A percentile compares a stretch with the other conserved stretches of the same genome.
Conservation (phyloP, 2,329 filamentous ascomycete species). For the Raffaelea albimanens region DNA sequence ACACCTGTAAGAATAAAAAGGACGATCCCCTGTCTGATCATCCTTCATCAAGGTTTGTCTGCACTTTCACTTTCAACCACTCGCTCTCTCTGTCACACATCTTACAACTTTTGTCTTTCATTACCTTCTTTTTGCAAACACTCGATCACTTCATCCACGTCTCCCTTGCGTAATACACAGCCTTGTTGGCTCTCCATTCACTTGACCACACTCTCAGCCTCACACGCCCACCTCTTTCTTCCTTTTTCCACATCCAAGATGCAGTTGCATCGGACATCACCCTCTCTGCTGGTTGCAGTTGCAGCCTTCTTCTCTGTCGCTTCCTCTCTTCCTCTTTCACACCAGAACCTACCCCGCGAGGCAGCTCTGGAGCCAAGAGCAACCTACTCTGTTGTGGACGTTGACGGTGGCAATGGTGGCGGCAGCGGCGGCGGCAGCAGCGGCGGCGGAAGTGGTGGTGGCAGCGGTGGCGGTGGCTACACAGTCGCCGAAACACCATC, state of each 20-base stretch:
- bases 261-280: constrained; percentile 11
- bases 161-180: background rate
- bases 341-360: constrained; percentile 7
- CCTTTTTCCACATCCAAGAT: constrained; percentile 8
- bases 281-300: constrained; percentile 9
- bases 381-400: constrained; percentile 28
- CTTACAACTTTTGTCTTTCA: background rate
- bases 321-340: constrained; percentile 16
- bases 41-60: background rate
- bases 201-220: background rate
- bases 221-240: background rate
- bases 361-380: constrained; percentile 20
- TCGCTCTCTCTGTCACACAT: background rate
- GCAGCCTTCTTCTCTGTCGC: constrained; percentile 8
- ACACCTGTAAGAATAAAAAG: constrained; percentile 4
- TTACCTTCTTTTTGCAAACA: background rate
- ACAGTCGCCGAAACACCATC: background rate
- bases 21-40: background rate
- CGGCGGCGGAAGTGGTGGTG: background rate
- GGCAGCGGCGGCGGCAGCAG: background rate
- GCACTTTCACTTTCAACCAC: background rate
- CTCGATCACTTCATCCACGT: background rate
- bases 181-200: constrained; percentile 1
- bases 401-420: constrained; percentile 19
- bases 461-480: background rate